Evolutionary conservation across 106 monocot genomes (phyloP), one percentile per base, ranked within the genome.

Genomic region (Vanilla planifolia): DNA sequence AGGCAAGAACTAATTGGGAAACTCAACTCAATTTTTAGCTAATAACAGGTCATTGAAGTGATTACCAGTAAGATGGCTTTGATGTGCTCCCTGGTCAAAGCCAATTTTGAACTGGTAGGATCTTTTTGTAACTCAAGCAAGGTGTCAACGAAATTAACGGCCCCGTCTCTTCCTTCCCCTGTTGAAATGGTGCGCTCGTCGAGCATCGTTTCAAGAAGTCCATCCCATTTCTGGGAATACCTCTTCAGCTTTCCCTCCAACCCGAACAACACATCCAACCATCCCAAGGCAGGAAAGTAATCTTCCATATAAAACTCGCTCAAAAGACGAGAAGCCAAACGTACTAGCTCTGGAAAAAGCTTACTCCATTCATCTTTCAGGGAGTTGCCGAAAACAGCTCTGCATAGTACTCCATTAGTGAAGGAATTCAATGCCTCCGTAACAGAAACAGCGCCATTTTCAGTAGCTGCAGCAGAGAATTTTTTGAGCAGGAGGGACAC

Each of bases 71-170:
- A 2, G 2, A 77, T 37, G 0, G 37, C 70, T 39, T 72, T 67
- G 24, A 80, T 48, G 29, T 71, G 30, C 0, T 73, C 59, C 26
- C 44, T 62, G 0, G 34, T 43, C 11, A 80, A 43, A 6, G 37
- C 21, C 26, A 60, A 40, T 2, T 56, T 68, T 1, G 1, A 20
- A 8, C 15, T 23, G 0, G 32, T 16, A 7, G 48, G 11, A 8
- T 66, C 65, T 4, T 61, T 64, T 41, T 77, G 60, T 43, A 80
- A 59, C 15, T 46, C 46, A 5, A 77, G 55, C 51, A 85, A 57
- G 15, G 81, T 58, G 41, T 74, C 67, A 15, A 85, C 55, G 42
- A 85, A 74, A 40, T 68, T 61, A 19, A n/a, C 68, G 43, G 29
- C 37, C 4, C 19, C 21, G n/a, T n/a, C n/a, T 33, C 46, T 0